Evolutionary conservation across 163 green algal genomes (phyloP), one percentile per base, ranked within the genome.

Genomic region (Scenedesmus sp.): DNA sequence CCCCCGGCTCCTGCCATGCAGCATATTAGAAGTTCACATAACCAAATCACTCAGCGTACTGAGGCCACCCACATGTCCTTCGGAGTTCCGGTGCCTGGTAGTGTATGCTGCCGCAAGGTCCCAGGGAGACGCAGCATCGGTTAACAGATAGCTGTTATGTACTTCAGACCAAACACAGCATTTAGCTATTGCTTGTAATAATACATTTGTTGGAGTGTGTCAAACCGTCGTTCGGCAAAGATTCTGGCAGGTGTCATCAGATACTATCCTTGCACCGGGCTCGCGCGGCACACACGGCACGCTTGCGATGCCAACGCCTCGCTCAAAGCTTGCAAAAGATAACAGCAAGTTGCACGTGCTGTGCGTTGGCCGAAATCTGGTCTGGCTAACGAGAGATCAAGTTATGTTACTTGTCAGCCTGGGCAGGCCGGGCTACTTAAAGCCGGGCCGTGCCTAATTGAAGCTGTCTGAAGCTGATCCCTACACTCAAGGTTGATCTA

Each of bases 391-490:
- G 65, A 76, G 65, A 76, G 65, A 76, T 76, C 65, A 76, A 76
- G 65, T 76, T 76, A 76, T 76, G 65, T 76, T 76, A 76, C 6
- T 76, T 76, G 65, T 76, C 18, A 76, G 65, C 65, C 65, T 3
- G 6, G 65, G 30, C 65, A 40, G 30, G 65, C 18, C 30, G 65
- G 65, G 65, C 65, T 76, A 76, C 65, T 76, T 76, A 76, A 76
- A 10, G 65, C 65, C 7, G 65, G 30, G 24, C 65, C 30, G 16
- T 18, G 30, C 65, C 65, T 40, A 26, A 40, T 18, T 76, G 65
- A 37, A 40, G 65, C 65, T 40, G 65, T 76, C 65, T 76, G 65
- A 76, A 76, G 65, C 65, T 76, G 65, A 76, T 76, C 65, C 65
- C 65, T 76, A 76, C 30, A 22, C 65, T 76, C 65, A 76, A 76